Conservation (phyloP, 805 yeast species). For the Starmera quercuum region DNA sequence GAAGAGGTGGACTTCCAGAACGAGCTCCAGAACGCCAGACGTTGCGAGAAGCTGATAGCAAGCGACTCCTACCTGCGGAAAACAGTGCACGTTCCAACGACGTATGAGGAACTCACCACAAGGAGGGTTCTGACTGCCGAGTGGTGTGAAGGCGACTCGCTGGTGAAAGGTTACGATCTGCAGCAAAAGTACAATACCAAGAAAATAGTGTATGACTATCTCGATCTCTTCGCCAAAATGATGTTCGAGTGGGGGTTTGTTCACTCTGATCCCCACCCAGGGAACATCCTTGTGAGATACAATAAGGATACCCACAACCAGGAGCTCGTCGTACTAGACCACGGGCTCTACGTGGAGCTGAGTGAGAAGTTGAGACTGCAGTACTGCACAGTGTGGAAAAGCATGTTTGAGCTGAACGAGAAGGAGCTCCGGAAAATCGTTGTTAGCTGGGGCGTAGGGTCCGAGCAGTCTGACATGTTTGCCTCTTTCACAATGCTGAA, state of each 20-base stretch:
- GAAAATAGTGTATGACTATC: slow-evolving; percentile 37
- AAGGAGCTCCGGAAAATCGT: slow-evolving; percentile 42
- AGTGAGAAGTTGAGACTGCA: slow-evolving; percentile 42
- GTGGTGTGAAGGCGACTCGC: slow-evolving; percentile 68
- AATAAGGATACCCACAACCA: slow-evolving; percentile 23
- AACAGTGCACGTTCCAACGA: slow-evolving; percentile 48
- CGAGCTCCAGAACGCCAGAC: slow-evolving; percentile 47
- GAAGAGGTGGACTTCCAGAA: slow-evolving; percentile 56
- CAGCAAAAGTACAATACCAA: slow-evolving; percentile 28
- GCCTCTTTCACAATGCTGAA: slow-evolving; percentile 47
- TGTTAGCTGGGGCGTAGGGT: slow-evolving; percentile 60
- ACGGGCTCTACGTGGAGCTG: slow-evolving; percentile 60
- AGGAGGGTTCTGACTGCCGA: slow-evolving; percentile 53
- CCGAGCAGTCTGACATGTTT: slow-evolving; percentile 47
- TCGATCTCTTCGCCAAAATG: slow-evolving; percentile 44
- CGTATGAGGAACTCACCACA: slow-evolving; percentile 38
- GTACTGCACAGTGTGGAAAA: slow-evolving; percentile 59
- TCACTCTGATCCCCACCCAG: slow-evolving; percentile 78
- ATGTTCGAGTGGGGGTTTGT: slow-evolving; percentile 56
- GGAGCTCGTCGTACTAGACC: slow-evolving; percentile 65
- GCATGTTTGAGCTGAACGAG: slow-evolving; percentile 45
- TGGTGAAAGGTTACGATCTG: slow-evolving; percentile 39
- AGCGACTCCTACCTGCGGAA: slow-evolving; percentile 32
- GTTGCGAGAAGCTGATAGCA: slow-evolving; percentile 28
- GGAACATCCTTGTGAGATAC: slow-evolving; percentile 54